These are phyloP conservation scores for Mortierella sp. DNA, from an alignment of 371 early-diverging fungal genomes.

Conservation along the genomic window DNA sequence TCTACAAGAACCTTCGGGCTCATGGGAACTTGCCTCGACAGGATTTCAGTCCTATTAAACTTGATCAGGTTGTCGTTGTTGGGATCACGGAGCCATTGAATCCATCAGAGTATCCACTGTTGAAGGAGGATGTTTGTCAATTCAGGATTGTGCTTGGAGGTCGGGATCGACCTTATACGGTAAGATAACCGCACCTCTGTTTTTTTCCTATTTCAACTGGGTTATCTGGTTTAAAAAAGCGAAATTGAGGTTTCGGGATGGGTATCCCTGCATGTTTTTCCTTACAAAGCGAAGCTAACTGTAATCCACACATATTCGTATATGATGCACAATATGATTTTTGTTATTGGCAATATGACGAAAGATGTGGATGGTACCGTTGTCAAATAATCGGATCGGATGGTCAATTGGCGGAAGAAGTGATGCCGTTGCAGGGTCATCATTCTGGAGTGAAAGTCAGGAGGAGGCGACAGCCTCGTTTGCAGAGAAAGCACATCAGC, in stretches of 20 bases:
- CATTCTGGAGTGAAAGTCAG: conserved; percentile 43
- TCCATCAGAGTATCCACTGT: conserved; percentile 32
- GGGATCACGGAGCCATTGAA: conserved; percentile 39
- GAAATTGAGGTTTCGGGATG: background rate
- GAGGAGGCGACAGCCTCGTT: conserved; percentile 37
- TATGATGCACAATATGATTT: too few relatives aligned
- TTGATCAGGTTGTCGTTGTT: conserved; percentile 50
- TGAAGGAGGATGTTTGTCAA: conserved; percentile 53
- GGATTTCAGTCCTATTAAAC: conserved; percentile 42
- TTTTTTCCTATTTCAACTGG: background rate
- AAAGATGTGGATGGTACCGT: conserved; percentile 53
- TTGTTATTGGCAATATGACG: background rate
- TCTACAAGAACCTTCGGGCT: conserved; percentile 27
- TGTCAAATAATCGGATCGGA: conserved; percentile 44
- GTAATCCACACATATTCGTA: too few relatives aligned
- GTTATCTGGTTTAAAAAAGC: too few relatives aligned
- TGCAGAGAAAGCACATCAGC: conserved; percentile 13
- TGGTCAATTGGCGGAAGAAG: conserved; percentile 51
- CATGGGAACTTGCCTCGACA: conserved; percentile 50
- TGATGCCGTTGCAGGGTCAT: conserved; percentile 21
- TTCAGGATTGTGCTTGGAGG: conserved; percentile 52
- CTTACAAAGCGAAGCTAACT: background rate
- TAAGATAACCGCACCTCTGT: conserved; percentile 5
- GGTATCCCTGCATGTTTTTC: background rate
- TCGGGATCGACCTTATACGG: conserved; percentile 41